A percentile compares a stretch with the other conserved stretches of the same genome.
These are phyloP conservation scores for Metschnikowia cubensis DNA, from an alignment of 805 yeast genomes.

Conservation along the genomic window DNA sequence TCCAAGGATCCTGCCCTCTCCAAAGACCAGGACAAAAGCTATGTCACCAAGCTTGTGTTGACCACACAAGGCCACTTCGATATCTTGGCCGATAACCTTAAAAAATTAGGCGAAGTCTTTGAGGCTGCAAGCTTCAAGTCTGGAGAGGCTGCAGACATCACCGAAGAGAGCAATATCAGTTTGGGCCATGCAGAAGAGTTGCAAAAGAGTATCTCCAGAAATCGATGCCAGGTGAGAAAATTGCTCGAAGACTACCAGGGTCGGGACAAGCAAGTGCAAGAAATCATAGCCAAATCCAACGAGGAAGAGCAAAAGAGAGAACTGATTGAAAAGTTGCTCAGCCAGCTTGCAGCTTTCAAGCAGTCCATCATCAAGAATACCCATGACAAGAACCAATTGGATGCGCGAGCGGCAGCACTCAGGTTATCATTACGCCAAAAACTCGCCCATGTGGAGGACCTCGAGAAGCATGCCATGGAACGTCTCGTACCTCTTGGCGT, in stretches of 20 bases:
- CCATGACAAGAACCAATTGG: conserved; percentile 27
- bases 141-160: conserved; percentile 11
- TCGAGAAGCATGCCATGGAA: conserved; percentile 22
- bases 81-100: conserved; percentile 21
- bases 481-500: conserved; percentile 35
- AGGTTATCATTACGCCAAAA: conserved; percentile 26
- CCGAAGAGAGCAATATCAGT: conserved; percentile 14
- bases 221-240: not conserved
- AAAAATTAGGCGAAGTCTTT: conserved; percentile 12
- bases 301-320: not conserved
- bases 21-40: conserved; percentile 11
- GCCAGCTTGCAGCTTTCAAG: conserved; percentile 22
- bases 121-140: conserved; percentile 10
- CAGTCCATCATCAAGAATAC: conserved; percentile 11
- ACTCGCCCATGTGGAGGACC: conserved; percentile 19
- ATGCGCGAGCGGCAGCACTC: conserved; percentile 25
- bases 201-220: not conserved
- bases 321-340: conserved; percentile 21
- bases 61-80: conserved; percentile 25
- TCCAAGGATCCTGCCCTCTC: conserved; percentile 2
- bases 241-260: not conserved
- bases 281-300: conserved; percentile 7
- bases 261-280: conserved; percentile 5
- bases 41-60: conserved; percentile 22
- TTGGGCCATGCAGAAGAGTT: conserved; percentile 17